These are phyloP conservation scores for Ustilago cynodontis DNA, from an alignment of 1,284 basidiomycete genomes.

Conservation along the genomic window DNA sequence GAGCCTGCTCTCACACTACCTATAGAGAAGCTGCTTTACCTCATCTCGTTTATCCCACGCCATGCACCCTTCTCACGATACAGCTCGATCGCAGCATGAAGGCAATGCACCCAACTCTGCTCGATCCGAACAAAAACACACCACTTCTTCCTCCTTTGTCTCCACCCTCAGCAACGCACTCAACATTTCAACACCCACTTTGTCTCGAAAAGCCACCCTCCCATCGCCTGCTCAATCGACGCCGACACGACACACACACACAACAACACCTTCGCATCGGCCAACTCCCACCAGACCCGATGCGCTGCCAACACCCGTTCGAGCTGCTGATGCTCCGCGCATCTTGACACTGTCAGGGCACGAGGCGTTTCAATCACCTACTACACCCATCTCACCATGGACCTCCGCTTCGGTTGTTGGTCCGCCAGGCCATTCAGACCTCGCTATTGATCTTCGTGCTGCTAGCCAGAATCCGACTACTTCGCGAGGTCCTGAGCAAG, in stretches of 20 bases:
- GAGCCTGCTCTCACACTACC: background rate
- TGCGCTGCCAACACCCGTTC: constrained; percentile 6
- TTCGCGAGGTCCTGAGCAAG: background rate
- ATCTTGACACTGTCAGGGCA: constrained; percentile 26
- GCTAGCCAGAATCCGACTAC: background rate
- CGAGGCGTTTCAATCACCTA: constrained; percentile 16
- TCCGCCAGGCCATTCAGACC: no score
- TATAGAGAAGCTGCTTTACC: background rate
- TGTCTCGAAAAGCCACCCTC: background rate
- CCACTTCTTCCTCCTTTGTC: constrained; percentile 20
- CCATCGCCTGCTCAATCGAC: background rate
- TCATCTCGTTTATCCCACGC: background rate
- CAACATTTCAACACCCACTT: constrained; percentile 26
- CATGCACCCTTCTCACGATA: constrained; percentile 18
- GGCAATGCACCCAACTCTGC: background rate
- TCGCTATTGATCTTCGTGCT: constrained; percentile 5
- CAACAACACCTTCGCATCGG: background rate
- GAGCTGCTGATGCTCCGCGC: background rate
- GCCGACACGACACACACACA: background rate
- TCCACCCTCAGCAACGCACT: constrained; percentile 41
- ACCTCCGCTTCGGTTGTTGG: background rate
- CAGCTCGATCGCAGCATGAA: background rate
- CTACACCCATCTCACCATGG: constrained; percentile 25
- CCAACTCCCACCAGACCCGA: constrained; percentile 1
- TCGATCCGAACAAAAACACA: background rate